phyloP scores from a whole-genome alignment of 2,329 filamentous ascomycete species.

The Simplicillium aogashimaense region DNA sequence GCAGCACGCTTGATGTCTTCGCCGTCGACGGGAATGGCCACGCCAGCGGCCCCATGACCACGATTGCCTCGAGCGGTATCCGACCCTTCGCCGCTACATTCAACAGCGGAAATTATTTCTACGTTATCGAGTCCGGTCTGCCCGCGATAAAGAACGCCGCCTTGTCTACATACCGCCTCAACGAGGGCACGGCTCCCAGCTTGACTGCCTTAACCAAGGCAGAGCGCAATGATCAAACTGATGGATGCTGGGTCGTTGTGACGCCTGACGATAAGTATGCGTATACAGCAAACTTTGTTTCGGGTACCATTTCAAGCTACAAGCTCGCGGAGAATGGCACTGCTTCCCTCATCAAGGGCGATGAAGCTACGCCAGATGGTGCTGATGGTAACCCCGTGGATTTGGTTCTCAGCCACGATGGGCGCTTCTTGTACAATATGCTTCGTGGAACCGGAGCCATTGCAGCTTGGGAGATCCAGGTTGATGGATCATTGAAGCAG shows the following conservation, averaged over 20 bases:
- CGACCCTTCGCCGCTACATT: slow-evolving; percentile 9
- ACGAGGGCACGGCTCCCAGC: slow-evolving; percentile 6
- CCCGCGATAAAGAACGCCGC: slow-evolving; percentile 7
- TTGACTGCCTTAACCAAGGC: slow-evolving; percentile 9
- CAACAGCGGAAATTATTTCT: slow-evolving; percentile 5
- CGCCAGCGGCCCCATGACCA: slow-evolving; percentile 7
- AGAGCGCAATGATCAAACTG: slow-evolving; percentile 9
- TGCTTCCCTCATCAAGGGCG: slow-evolving; percentile 7
- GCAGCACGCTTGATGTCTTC: slow-evolving; percentile 12
- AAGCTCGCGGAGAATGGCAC: slow-evolving; percentile 8
- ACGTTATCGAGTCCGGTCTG: slow-evolving; percentile 9
- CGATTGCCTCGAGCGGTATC: slow-evolving; percentile 7
- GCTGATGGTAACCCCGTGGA: slow-evolving; percentile 10
- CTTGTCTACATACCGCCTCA: slow-evolving; percentile 9
- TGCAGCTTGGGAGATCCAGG: slow-evolving; percentile 9
- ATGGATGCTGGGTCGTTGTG: slow-evolving; percentile 12
- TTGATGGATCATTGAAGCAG: slow-evolving; percentile 10
- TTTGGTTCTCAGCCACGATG: slow-evolving; percentile 10
- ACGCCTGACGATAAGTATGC: slow-evolving; percentile 9
- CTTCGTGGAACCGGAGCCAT: slow-evolving; percentile 11
- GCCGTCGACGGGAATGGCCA: slow-evolving; percentile 7
- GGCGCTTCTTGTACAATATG: slow-evolving; percentile 11
- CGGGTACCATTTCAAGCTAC: slow-evolving; percentile 12
- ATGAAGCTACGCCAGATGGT: slow-evolving; percentile 9
- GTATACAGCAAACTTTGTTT: slow-evolving; percentile 12